A percentile compares a stretch with the other conserved stretches of the same genome.
Evolutionary conservation across 1,284 basidiomycete genomes (phyloP).

Genomic region (Ustilago tritici): DNA sequence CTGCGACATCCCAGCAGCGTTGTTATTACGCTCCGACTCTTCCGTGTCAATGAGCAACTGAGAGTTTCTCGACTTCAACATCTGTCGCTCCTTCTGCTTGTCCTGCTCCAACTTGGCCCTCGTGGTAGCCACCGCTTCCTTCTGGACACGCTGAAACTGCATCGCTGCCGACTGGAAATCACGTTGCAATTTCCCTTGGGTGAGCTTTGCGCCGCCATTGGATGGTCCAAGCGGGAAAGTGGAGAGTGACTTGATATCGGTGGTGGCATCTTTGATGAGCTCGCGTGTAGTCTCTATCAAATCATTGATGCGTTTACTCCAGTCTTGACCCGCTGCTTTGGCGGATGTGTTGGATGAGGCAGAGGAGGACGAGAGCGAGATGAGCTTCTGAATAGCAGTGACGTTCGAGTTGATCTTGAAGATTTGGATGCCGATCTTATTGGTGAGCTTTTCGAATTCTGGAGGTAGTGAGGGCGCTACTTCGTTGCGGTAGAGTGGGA

Average conservation of each 20-base stretch:
- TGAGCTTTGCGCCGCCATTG: conserved; percentile 59
- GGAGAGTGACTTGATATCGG: conserved; percentile 82
- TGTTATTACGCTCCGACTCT: conserved; percentile 17
- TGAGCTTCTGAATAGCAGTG: conserved; percentile 89
- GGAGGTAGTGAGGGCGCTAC: conserved; percentile 26
- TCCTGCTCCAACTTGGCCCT: conserved; percentile 84
- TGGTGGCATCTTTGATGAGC: conserved; percentile 92
- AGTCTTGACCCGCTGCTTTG: conserved; percentile 61
- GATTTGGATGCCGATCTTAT: conserved; percentile 89
- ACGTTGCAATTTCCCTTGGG: conserved; percentile 87
- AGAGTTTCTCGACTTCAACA: conserved; percentile 69
- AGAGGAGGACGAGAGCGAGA: conserved; percentile 76
- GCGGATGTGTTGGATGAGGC: conserved; percentile 11
- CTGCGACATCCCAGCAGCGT: neutral
- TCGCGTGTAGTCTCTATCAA: conserved; percentile 91
- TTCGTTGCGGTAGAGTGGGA: conserved; percentile 46
- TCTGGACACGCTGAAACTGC: conserved; percentile 90
- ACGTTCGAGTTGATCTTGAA: conserved; percentile 99
- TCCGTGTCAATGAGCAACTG: conserved; percentile 53
- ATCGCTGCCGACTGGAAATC: conserved; percentile 90
- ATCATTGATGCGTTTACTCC: conserved; percentile 79
- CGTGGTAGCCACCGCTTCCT: conserved; percentile 84
- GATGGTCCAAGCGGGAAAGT: conserved; percentile 20
- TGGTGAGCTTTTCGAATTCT: conserved; percentile 81
- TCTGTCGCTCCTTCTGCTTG: conserved; percentile 82